Base-by-base conservation (phyloP, 768 basidiomycete species). In the Boletus rex-veris region DNA sequence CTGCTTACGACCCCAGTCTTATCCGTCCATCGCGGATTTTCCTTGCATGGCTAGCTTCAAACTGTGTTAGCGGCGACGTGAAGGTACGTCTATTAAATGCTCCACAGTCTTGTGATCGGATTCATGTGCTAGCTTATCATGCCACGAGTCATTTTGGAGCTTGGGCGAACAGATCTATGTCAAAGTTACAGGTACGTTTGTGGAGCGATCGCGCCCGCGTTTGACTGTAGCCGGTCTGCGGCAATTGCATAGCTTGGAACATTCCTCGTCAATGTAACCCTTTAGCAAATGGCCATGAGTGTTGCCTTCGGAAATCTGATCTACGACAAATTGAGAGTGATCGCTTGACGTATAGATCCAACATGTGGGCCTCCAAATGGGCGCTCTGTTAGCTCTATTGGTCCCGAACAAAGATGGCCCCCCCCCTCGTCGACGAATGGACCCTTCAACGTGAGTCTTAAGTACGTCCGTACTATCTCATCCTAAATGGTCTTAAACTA, bases 161-260 rank as follows among this genome's bases (percentile, higher is more conserved):
- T n/a, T 35, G 19, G 26, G 8, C 44, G 41, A 56, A 7, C 21
- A 7, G 28, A n/a, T 30, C 18, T 2, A 15, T 18, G 33, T 41
- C 5, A 45, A n/a, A 18, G 14, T 30, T 24, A 36, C 14, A 35
- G 36, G 60, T 47, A 35, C 9, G 47, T 33, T 12, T 47, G 33
- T 55, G 58, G 61, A 56, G 61, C 61, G 53, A 63, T 60, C 42
- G 15, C 18, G 3, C 37, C 30, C 28, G 18, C 24, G 12, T 18
- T 11, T 31, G 18, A 38, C n/a, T 35, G 18, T 18, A 19, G 9
- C 46, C 35, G 33, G 62, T 52, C 46, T 10, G 19, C 36, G 19
- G 28, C 15, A 37, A 7, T 19, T 18, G 33, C n/a, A 19, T 35
- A 45, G 21, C 48, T 40, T 42, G 26, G 11, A 26, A 21, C 48